Evolutionary conservation across 306 rosid genomes (phyloP), one percentile per base, ranked within the genome.

Genomic region (Purshia tridentata): DNA sequence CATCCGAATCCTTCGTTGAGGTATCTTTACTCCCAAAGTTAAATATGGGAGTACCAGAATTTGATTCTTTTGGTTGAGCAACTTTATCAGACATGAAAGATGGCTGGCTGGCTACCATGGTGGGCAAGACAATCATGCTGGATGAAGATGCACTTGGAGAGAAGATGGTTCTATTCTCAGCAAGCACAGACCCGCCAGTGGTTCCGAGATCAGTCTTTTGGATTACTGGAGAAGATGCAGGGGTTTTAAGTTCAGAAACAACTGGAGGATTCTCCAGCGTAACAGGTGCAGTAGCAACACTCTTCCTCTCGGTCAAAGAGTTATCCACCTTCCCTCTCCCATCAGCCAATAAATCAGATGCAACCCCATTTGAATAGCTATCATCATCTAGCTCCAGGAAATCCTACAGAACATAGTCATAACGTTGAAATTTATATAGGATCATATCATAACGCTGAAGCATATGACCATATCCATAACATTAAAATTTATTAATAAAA

Each of bases 321-420:
- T 29, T 63, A 44, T 85, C 79, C 42, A 44, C 74, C 76, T 56
- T 74, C 56, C 69, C 88, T 73, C 67, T 80, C 78, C 76, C 90
- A 58, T 64, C 82, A 50, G 76, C 48, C 29, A 80, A 65, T 60
- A 67, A 64, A 63, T 54, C 83, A 75, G 86, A 67, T 40, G 65
- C 61, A 42, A 67, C 67, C 53, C 90, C 89, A 62, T 84, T 82
- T 15, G 85, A 70, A 82, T 72, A 56, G 70, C 66, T 84, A 55
- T 85, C 90, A 37, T 89, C 97, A 67, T 89, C 97, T 79, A 89
- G 77, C 74, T 93, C 98, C 82, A 86, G 65, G 84, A 29, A 91
- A 84, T 88, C 86, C 92, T 91, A 77, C 62, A 80, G 48, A 64
- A 63, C 57, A 64, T 5, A 73, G 59, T 47, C 75, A 73, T 35